Percentiles rank a stretch among this genome's conserved stretches.
Evolutionary conservation across 768 basidiomycete genomes (phyloP).

Genomic region (Auricularia auricula-judae): DNA sequence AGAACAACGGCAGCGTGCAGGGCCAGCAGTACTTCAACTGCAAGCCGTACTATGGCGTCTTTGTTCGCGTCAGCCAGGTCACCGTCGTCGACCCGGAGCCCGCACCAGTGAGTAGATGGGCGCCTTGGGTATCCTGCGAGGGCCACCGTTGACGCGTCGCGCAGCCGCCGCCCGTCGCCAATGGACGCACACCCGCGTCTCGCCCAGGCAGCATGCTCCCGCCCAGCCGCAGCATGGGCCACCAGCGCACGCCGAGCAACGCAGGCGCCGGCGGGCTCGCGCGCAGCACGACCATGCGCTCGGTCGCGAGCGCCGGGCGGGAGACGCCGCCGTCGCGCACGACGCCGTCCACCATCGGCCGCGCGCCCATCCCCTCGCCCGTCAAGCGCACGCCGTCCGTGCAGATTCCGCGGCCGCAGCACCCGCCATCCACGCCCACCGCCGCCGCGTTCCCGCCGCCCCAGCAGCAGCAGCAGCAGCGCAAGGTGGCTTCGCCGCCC

Average conservation of each 20-base stretch:
- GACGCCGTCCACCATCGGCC: conserved; percentile 29
- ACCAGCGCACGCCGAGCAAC: conserved; percentile 46
- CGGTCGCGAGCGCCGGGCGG: conserved; percentile 37
- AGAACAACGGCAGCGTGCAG: conserved; percentile 89
- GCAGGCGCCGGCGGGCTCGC: conserved; percentile 16
- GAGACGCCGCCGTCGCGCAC: conserved; percentile 38
- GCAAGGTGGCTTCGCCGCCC: neutral
- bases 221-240: conserved; percentile 24
- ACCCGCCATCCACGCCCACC: conserved; percentile 20
- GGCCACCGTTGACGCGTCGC: neutral
- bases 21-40: conserved; percentile 77
- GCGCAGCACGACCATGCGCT: conserved; percentile 31
- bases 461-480: neutral
- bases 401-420: conserved; percentile 31
- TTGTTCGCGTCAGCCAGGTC: conserved; percentile 80
- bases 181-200: neutral
- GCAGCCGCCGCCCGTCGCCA: neutral
- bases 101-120: neutral
- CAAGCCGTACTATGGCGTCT: conserved; percentile 68
- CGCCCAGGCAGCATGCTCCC: neutral
- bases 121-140: neutral
- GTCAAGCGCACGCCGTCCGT: conserved; percentile 14
- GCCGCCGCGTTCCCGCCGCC: neutral
- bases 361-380: conserved; percentile 19
- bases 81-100: conserved; percentile 35